Conservation (phyloP, 495 filamentous ascomycete species). For the Eremomyces bilateralis region DNA sequence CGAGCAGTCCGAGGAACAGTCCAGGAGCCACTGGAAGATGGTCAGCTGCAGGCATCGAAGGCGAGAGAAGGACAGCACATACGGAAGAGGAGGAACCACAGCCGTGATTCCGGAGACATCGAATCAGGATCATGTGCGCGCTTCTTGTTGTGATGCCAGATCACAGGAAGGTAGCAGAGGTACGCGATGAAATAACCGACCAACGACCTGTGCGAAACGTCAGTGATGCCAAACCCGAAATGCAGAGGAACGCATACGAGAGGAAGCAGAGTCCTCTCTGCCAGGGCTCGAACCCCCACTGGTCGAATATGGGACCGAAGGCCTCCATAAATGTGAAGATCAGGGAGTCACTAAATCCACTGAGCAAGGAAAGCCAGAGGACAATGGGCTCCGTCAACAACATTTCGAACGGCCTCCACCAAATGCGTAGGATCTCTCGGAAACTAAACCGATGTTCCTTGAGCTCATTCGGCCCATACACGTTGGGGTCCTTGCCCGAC, state of each 20-base stretch:
- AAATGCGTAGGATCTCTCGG: conserved; percentile 25
- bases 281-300: conserved; percentile 33
- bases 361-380: conserved; percentile 1
- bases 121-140: conserved; percentile 2
- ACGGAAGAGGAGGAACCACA: conserved; percentile 12
- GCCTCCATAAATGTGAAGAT: conserved; percentile 44
- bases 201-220: conserved; percentile 4
- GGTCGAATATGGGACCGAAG: conserved; percentile 33
- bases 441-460: conserved; percentile 26
- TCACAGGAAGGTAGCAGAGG: conserved; percentile 12
- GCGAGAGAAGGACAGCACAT: not conserved
- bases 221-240: no score
- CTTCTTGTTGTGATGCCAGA: conserved; percentile 7
- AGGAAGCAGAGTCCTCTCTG: conserved; percentile 32
- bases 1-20: conserved; percentile 11
- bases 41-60: not conserved
- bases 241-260: no score
- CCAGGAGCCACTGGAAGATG: conserved; percentile 12
- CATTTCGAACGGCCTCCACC: conserved; percentile 1
- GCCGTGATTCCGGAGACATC: conserved; percentile 7
- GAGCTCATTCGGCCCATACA: conserved; percentile 40
- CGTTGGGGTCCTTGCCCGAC: conserved; percentile 27
- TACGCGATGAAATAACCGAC: conserved; percentile 10
- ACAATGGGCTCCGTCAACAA: conserved; percentile 5
- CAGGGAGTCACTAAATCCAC: conserved; percentile 5